Conservation (phyloP, 176 grass and related monocot species). For the Aegilops tauschii region DNA sequence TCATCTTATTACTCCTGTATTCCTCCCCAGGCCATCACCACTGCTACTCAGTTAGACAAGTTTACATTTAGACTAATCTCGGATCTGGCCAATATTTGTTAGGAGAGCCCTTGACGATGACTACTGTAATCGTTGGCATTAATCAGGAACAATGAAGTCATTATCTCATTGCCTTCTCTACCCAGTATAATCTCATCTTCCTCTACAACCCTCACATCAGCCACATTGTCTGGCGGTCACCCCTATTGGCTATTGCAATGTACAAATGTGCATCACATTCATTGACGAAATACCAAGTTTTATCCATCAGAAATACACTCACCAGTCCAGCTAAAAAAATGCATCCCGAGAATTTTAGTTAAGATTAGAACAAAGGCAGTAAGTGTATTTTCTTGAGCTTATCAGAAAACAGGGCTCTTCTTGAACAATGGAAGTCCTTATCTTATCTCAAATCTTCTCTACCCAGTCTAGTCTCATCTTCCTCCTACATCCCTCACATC, state of each 20-base stretch:
- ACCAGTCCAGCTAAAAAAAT: background rate
- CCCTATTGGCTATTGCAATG: background rate
- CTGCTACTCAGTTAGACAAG: background rate
- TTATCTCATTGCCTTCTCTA: background rate
- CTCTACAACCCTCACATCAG: background rate
- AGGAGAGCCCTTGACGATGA: background rate
- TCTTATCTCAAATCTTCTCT: background rate
- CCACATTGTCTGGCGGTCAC: background rate
- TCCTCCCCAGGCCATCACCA: background rate
- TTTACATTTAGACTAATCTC: background rate
- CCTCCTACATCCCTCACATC: background rate
- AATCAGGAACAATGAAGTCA: background rate
- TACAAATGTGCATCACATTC: background rate
- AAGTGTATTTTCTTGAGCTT: background rate
- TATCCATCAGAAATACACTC: background rate
- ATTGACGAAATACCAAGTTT: background rate
- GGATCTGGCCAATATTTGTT: background rate
- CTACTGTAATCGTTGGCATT: background rate
- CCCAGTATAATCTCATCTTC: background rate
- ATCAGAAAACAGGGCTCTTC: background rate
- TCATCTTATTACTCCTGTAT: background rate
- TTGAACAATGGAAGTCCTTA: background rate
- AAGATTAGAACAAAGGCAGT: background rate
- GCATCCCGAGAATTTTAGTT: background rate
- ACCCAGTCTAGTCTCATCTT: background rate